Percentiles rank a stretch among this genome's conserved stretches.
Conservation (phyloP, 1,139 yeast genomes). For the Ogataea hybrid region DNA sequence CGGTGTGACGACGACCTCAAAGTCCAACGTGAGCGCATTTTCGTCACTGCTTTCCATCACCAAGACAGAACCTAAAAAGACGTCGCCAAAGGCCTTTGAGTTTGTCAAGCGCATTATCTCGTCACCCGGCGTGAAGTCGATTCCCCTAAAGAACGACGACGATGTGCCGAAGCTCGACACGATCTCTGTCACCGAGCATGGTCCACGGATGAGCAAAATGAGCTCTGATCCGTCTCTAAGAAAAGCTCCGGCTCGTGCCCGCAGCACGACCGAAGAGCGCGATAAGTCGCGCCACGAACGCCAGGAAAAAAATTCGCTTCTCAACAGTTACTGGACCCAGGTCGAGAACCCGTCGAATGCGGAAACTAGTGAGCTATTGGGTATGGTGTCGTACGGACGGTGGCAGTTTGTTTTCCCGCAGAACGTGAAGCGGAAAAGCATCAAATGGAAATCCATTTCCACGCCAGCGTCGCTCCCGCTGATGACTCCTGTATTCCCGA, state of each 20-base stretch:
- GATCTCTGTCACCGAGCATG: slow-evolving; percentile 2
- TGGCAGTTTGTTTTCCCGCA: slow-evolving; percentile 91
- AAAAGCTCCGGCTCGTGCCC: not conserved
- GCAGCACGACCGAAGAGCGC: slow-evolving; percentile 5
- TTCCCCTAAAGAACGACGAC: slow-evolving; percentile 14
- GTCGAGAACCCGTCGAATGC: slow-evolving; percentile 67
- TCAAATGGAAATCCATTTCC: slow-evolving; percentile 90
- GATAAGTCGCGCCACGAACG: slow-evolving; percentile 1
- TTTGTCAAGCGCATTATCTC: slow-evolving; percentile 33
- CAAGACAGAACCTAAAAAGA: slow-evolving; percentile 20
- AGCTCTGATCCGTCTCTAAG: slow-evolving; percentile 4
- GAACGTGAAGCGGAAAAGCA: slow-evolving; percentile 58
- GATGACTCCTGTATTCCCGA: slow-evolving; percentile 75
- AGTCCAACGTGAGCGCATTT: slow-evolving; percentile 34
- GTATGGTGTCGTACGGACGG: slow-evolving; percentile 52
- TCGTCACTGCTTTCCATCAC: slow-evolving; percentile 30
- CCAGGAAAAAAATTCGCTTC: slow-evolving; percentile 18
- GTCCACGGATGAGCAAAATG: slow-evolving; percentile 5
- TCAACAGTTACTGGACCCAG: slow-evolving; percentile 57
- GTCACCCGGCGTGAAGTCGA: slow-evolving; percentile 19
- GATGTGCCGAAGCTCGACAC: slow-evolving; percentile 19
- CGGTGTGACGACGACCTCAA: slow-evolving; percentile 33
- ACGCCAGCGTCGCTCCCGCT: slow-evolving; percentile 93
- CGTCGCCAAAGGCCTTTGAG: slow-evolving; percentile 26
- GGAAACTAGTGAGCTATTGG: slow-evolving; percentile 40